Evolutionary conservation across 2,329 filamentous ascomycete genomes (phyloP), one percentile per base, ranked within the genome.

Genomic region (Pseudocercospora ulei): DNA sequence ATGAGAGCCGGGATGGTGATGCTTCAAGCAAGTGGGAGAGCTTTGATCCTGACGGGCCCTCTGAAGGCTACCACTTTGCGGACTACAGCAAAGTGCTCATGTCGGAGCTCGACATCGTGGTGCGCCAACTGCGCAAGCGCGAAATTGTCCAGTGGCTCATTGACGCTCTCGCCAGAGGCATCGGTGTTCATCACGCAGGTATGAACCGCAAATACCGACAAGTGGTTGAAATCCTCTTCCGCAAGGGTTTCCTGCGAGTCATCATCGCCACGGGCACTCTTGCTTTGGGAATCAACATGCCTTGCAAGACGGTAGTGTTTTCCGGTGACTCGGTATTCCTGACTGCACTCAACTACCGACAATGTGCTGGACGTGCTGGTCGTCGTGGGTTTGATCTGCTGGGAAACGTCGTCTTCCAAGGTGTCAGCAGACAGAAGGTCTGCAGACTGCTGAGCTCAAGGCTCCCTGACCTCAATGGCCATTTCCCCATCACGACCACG

Each of bases 301-400:
- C 82, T 6, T 87, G 81, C 57, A 83, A 82, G 57, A 88, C 82
- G 1, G 80, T 86, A 0, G 74, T 85, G 1, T 88, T 88, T 57
- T 71, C 69, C 9, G 80, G 80, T 0, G 81, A 87, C 56, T 82
- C 77, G 0, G 67, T 82, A 2, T 85, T 73, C 54, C 62, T 88
- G 27, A 84, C 80, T 0, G 74, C 81, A 0, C 71, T 87, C 35
- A 84, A 83, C 56, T 88, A 80, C 58, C 73, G 80, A 5, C 82
- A 88, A 57, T 80, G 75, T 5, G 75, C 81, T 40, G 82, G 83
- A 60, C 77, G 82, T 67, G 79, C 82, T 19, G 82, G 82, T 49
- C 77, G 82, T 59, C 73, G 82, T 63, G 82, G 82, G 1, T 88
- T 88, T 46, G 82, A 88, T 55, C 64, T 85, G 13, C 70, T 88